Conservation (phyloP, 345 rosid species). For the Citrus maxima region DNA sequence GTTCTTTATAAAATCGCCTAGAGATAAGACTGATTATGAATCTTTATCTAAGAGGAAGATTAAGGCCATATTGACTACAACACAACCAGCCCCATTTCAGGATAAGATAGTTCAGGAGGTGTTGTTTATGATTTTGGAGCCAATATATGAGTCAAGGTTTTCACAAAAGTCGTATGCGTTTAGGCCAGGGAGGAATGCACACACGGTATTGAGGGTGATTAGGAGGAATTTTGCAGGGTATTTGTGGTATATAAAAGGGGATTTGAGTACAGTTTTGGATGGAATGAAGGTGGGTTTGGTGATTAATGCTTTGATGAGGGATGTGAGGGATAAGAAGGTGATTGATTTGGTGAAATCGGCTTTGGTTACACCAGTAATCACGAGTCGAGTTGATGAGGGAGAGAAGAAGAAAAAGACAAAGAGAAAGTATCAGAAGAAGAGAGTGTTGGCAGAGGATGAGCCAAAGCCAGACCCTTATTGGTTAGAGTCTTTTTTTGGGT, state of each 20-base stretch:
- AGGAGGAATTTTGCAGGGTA: constrained; percentile 89
- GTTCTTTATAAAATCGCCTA: constrained; percentile 82
- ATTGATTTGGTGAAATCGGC: constrained; percentile 83
- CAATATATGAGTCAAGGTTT: constrained; percentile 77
- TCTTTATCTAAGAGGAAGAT: constrained; percentile 94
- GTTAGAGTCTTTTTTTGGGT: constrained; percentile 91
- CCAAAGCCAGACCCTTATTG: constrained; percentile 99
- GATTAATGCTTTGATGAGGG: constrained; percentile 84
- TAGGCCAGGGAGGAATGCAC: constrained; percentile 89
- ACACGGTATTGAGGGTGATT: constrained; percentile 81
- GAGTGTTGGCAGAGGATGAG: constrained; percentile 93
- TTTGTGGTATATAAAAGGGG: constrained; percentile 91
- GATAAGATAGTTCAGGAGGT: constrained; percentile 96
- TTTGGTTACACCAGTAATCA: constrained; percentile 75
- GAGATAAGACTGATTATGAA: constrained; percentile 80
- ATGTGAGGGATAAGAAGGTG: constrained; percentile 92
- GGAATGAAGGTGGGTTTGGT: constrained; percentile 88
- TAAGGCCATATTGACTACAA: constrained; percentile 77
- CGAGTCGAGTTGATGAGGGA: constrained; percentile 45
- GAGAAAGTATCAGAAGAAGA: constrained; percentile 90
- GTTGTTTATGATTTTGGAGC: constrained; percentile 81
- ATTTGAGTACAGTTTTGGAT: constrained; percentile 85
- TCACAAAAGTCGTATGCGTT: constrained; percentile 86
- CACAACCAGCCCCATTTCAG: constrained; percentile 87
- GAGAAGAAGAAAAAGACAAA: constrained; percentile 73